These are phyloP conservation scores for Malassezia caprae DNA, from an alignment of 1,284 basidiomycete species.

Conservation along the genomic window DNA sequence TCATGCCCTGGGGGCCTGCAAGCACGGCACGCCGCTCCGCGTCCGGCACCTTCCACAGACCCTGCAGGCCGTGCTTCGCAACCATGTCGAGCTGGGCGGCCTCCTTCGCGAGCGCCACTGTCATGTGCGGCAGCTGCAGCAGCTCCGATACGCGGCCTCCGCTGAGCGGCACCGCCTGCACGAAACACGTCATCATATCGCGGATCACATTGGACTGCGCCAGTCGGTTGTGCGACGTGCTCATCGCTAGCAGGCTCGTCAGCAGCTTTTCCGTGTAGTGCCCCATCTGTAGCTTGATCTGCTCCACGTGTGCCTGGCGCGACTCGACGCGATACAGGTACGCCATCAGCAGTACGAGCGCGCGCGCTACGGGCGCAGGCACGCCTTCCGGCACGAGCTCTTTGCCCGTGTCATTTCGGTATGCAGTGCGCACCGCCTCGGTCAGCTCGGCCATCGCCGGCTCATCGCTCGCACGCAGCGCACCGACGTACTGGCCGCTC, in stretches of 20 bases:
- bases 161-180: conserved; percentile 62
- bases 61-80: conserved; percentile 34
- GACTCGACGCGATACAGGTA: conserved; percentile 61
- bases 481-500: conserved; percentile 52
- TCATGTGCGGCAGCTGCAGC: conserved; percentile 42
- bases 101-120: conserved; percentile 19
- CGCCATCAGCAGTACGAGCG: conserved; percentile 61
- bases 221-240: conserved; percentile 84
- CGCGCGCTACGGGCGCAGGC: conserved; percentile 27
- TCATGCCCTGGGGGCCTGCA: conserved; percentile 21
- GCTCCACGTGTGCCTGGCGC: conserved; percentile 19
- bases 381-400: neutral
- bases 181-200: conserved; percentile 71
- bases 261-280: conserved; percentile 53
- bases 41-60: conserved; percentile 48
- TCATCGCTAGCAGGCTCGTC: conserved; percentile 71
- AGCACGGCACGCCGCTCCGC: conserved; percentile 49
- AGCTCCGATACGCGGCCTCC: conserved; percentile 28
- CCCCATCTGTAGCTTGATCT: conserved; percentile 27
- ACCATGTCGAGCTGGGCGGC: conserved; percentile 20
- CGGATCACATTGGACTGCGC: conserved; percentile 66
- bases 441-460: conserved; percentile 53
- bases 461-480: conserved; percentile 28
- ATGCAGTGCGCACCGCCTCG: conserved; percentile 22
- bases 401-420: neutral